Evolutionary conservation across 371 early-diverging fungal genomes (phyloP).

Genomic region (Phascolomyces articulosus): DNA sequence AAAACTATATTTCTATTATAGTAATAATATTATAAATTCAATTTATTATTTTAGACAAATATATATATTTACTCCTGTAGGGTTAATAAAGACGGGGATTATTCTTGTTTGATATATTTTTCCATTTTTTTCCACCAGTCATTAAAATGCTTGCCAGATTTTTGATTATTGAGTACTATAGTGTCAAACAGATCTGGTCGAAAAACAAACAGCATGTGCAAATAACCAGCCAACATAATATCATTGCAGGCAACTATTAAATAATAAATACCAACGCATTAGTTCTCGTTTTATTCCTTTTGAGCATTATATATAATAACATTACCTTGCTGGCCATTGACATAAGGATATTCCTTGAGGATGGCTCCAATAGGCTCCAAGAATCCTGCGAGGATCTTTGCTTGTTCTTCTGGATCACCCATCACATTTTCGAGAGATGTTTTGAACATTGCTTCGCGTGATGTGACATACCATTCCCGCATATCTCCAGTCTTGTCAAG

Average conservation of each 20-base stretch:
- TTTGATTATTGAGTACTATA: conserved; percentile 10
- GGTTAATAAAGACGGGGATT: neutral
- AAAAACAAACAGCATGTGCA: conserved; percentile 9
- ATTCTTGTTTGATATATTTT: conserved; percentile 11
- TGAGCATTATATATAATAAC: no score
- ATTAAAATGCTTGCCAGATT: neutral
- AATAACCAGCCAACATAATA: conserved; percentile 15
- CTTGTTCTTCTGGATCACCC: neutral
- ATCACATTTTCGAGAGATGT: conserved; percentile 6
- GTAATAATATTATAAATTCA: no score
- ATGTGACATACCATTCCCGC: conserved; percentile 6
- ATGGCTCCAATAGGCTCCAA: neutral
- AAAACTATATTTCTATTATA: no score
- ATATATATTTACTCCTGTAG: no score
- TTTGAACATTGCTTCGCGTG: conserved; percentile 1
- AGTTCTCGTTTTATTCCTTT: no score
- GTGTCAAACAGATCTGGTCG: conserved; percentile 19
- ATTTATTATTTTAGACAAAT: no score
- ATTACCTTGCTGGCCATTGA: conserved; percentile 13
- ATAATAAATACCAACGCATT: neutral
- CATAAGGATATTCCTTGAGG: neutral
- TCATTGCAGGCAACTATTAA: conserved; percentile 21
- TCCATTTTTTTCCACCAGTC: conserved; percentile 25
- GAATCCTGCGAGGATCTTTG: neutral
- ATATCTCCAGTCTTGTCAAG: neutral